Percentiles rank a stretch among this genome's conserved stretches.
phyloP scores from a whole-genome alignment of 768 basidiomycete species.

The Suillus decipiens region DNA sequence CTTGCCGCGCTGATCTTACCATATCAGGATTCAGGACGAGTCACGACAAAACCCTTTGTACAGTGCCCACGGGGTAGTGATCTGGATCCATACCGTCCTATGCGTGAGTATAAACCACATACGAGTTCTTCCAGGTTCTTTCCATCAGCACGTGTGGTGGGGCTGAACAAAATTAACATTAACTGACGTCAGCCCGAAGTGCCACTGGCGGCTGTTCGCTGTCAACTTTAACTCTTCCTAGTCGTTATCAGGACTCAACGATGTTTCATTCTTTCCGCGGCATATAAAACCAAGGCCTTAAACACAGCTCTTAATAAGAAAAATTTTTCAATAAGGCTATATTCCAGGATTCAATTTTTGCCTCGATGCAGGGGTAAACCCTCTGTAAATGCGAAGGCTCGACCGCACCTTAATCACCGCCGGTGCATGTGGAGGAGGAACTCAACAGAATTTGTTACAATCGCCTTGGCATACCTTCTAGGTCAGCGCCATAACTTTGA shows the following conservation, averaged over 20 bases:
- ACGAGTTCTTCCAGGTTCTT: not conserved
- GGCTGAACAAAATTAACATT: not conserved
- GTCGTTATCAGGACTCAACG: not conserved
- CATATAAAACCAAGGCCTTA: not conserved
- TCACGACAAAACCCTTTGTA: too few relatives aligned
- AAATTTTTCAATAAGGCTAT: not conserved
- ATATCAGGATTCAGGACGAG: not conserved
- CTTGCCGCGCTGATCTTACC: not conserved
- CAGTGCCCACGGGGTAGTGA: not conserved
- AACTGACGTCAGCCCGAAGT: not conserved
- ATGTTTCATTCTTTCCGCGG: not conserved
- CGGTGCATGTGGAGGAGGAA: not conserved
- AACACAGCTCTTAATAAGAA: not conserved
- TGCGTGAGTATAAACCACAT: not conserved
- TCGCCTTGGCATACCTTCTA: not conserved
- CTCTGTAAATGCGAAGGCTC: not conserved
- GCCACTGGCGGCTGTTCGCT: too few relatives aligned
- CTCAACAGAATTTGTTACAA: not conserved
- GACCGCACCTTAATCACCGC: not conserved
- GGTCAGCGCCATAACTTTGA: not conserved
- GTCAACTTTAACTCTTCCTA: not conserved
- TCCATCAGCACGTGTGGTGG: not conserved
- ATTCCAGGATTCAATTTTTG: too few relatives aligned
- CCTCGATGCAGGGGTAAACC: not conserved
- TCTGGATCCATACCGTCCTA: not conserved